Conservation (phyloP, 352 stramenopile genomes). For the Bremia lactucae region DNA sequence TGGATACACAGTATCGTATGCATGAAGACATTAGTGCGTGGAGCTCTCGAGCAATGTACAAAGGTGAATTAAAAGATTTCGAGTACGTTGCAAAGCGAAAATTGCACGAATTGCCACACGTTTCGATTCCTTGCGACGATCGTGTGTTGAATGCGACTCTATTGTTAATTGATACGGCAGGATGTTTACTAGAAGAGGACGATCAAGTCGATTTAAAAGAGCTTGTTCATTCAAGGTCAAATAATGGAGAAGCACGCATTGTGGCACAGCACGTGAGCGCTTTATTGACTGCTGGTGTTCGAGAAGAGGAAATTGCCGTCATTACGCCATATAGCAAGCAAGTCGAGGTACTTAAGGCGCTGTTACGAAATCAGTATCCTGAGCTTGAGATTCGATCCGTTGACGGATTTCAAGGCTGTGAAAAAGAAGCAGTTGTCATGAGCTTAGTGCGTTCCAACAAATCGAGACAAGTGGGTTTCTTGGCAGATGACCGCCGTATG, state of each 20-base stretch:
- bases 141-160: slow-evolving; percentile 66
- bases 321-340: slow-evolving; percentile 99
- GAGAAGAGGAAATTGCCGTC: slow-evolving; percentile 88
- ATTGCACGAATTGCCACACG: slow-evolving; percentile 68
- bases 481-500: slow-evolving; percentile 92
- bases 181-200: slow-evolving; percentile 88
- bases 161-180: slow-evolving; percentile 90
- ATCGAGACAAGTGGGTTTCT: slow-evolving; percentile 88
- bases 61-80: slow-evolving; percentile 57
- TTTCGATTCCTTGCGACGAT: slow-evolving; percentile 43
- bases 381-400: slow-evolving; percentile 88
- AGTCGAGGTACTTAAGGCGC: slow-evolving; percentile 83
- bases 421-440: slow-evolving; percentile 97
- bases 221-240: slow-evolving; percentile 60
- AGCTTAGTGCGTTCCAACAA: slow-evolving; percentile 93
- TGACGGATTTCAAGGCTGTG: slow-evolving; percentile 95
- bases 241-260: slow-evolving; percentile 64
- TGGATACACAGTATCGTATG: slow-evolving; percentile 97
- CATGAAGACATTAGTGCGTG: slow-evolving; percentile 91
- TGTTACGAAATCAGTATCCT: slow-evolving; percentile 66
- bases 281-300: slow-evolving; percentile 80
- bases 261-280: slow-evolving; percentile 76
- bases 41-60: slow-evolving; percentile 93
- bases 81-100: slow-evolving; percentile 72
- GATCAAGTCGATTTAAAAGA: slow-evolving; percentile 14